phyloP scores from a whole-genome alignment of 352 stramenopile species.

The Phytophthora kernoviae region DNA sequence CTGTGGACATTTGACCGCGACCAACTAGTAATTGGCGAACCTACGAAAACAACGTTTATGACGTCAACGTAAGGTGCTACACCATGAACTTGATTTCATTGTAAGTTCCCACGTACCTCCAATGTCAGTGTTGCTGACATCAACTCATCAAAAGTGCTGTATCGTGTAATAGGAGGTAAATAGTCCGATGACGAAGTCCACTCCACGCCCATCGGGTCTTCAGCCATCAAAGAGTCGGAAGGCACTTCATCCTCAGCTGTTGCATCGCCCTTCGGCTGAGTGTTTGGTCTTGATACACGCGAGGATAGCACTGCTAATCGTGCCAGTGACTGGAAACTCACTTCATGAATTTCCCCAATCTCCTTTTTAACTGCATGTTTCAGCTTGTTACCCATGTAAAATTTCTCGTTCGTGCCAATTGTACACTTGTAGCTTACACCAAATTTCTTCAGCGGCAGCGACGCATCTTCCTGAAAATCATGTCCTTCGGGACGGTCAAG shows the following conservation, averaged over 20 bases:
- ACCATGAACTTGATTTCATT: neutral
- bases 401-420: conserved; percentile 86
- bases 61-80: neutral
- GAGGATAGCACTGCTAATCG: conserved; percentile 83
- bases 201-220: conserved; percentile 77
- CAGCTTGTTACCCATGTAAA: conserved; percentile 85
- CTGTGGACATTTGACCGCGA: conserved; percentile 83
- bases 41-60: conserved; percentile 27
- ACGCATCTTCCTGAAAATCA: conserved; percentile 90
- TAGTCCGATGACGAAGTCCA: conserved; percentile 76
- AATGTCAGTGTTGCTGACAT: conserved; percentile 90
- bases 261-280: conserved; percentile 48
- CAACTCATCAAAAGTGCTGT: conserved; percentile 90
- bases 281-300: conserved; percentile 73
- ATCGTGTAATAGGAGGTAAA: conserved; percentile 82
- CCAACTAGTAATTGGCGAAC: conserved; percentile 82
- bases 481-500: conserved; percentile 88
- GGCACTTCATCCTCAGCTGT: conserved; percentile 49
- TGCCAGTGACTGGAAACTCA: conserved; percentile 88
- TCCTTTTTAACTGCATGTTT: conserved; percentile 80
- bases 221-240: conserved; percentile 59
- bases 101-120: conserved; percentile 49
- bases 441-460: conserved; percentile 88
- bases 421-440: conserved; percentile 91
- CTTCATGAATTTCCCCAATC: conserved; percentile 84